phyloP scores from a whole-genome alignment of 768 basidiomycete species.

The Podaxis sp. region DNA sequence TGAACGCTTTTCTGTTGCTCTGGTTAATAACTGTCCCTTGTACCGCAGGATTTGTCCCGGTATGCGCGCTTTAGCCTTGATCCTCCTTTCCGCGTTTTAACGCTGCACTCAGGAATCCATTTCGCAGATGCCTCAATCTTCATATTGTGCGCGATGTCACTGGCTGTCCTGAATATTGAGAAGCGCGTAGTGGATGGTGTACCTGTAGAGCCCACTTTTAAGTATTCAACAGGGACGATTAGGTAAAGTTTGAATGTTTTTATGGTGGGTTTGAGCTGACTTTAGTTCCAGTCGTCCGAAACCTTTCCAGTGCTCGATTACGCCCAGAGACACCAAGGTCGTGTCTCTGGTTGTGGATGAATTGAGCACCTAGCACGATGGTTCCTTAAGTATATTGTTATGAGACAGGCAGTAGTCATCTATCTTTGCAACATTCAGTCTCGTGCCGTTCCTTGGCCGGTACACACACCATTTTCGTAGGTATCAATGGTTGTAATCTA shows the following conservation, averaged over 20 bases:
- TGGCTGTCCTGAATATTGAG: slow-evolving; percentile 52
- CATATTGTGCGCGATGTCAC: slow-evolving; percentile 49
- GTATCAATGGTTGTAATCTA: background rate
- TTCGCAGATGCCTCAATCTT: slow-evolving; percentile 56
- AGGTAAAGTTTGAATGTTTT: slow-evolving; percentile 37
- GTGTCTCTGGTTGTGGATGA: slow-evolving; percentile 52
- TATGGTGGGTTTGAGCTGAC: background rate
- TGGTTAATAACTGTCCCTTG: slow-evolving; percentile 5
- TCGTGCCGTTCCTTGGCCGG: background rate
- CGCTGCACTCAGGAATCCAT: slow-evolving; percentile 39
- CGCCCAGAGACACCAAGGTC: slow-evolving; percentile 60
- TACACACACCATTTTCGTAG: background rate
- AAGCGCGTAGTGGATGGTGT: slow-evolving; percentile 46
- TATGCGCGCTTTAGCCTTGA: slow-evolving; percentile 20
- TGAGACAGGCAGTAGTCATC: background rate
- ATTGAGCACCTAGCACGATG: slow-evolving; percentile 15
- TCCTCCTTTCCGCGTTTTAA: background rate
- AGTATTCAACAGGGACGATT: slow-evolving; percentile 62
- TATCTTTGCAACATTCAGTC: background rate
- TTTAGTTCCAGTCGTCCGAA: slow-evolving; percentile 52
- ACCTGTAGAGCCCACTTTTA: slow-evolving; percentile 51
- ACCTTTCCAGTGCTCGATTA: slow-evolving; percentile 60
- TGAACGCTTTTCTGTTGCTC: slow-evolving; percentile 4
- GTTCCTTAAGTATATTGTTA: background rate
- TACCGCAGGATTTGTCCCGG: slow-evolving; percentile 47